Conservation (phyloP, 192 early-diverging fungal species). For the Rhizoclosmatium globosum region DNA sequence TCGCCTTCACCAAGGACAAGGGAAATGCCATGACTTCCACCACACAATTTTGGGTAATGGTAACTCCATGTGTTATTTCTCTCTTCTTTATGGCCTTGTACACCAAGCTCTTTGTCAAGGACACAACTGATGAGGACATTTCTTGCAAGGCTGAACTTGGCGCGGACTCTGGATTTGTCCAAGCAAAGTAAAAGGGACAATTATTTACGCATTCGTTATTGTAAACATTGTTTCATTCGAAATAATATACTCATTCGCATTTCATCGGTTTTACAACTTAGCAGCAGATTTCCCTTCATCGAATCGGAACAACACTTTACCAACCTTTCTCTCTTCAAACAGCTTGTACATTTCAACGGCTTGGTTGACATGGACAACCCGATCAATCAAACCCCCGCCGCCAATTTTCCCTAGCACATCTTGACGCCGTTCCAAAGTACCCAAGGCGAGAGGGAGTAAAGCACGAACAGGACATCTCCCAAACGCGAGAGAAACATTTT, state of each 20-base stretch:
- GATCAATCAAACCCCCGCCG: conserved; percentile 32
- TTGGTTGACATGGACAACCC: conserved; percentile 48
- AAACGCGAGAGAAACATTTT: conserved; percentile 60
- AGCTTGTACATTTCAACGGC: conserved; percentile 57
- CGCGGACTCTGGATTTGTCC: too few relatives aligned
- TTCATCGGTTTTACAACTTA: not conserved
- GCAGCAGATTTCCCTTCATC: not conserved
- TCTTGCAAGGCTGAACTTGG: not conserved
- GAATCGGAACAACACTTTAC: conserved; percentile 51
- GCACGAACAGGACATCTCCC: conserved; percentile 61
- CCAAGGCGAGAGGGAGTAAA: conserved; percentile 50
- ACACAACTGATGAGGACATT: not conserved
- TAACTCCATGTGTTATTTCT: not conserved
- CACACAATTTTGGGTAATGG: conserved; percentile 3
- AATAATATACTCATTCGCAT: not conserved
- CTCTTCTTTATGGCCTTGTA: not conserved
- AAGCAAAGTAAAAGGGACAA: not conserved
- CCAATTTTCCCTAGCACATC: conserved; percentile 53
- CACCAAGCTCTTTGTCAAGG: conserved; percentile 8
- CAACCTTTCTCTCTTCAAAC: conserved; percentile 52
- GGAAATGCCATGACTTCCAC: conserved; percentile 7
- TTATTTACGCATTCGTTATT: not conserved
- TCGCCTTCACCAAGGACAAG: not conserved
- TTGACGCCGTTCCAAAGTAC: conserved; percentile 39
- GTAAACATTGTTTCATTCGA: not conserved